Evolutionary conservation across 139 green algal genomes (phyloP), one percentile per base, ranked within the genome.

Genomic region (Protoeuglena noctilucae): DNA sequence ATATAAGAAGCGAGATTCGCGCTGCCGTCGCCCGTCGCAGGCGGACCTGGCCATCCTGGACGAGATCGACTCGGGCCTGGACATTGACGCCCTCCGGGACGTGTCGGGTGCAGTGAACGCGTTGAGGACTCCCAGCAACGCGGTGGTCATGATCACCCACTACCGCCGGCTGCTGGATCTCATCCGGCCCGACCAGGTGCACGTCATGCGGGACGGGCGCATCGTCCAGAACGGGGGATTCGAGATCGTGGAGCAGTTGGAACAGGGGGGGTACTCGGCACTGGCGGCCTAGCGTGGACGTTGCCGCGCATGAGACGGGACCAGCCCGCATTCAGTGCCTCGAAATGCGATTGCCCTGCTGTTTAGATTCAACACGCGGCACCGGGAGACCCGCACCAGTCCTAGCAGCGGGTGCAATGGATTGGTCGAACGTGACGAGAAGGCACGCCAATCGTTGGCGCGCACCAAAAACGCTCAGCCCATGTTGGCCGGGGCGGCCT

Each of bases 131-230:
- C 25, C 68, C 43, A 63, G 87, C 22, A 84, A 74, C 19, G 78
- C 74, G 24, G 72, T 95, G 21, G 65, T 99, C 16, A 88, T 98
- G 82, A 93, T 99, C 48, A 98, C 91, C 1, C 91, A 99, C 69
- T 99, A 99, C 74, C 14, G 18, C 28, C 57, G 83, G 25, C 66
- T 93, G 49, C 67, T 93, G 22, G 78, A 92, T 54, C 82, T 82
- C 49, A 85, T 92, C 58, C 50, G 68, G 27, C 82, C 79, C 7
- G 75, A 89, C 53, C 28, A 56, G 22, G 78, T 93, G 40, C 82
- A 92, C 63, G 76, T 92, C 54, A 92, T 92, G 81, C 51, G 80
- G 65, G 58, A 65, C 14, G 76, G 73, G 16, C 29, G 54, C 31
- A 89, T 89, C 61, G 69, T 86, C 3, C 64, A 71, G 46, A 84